Evolutionary conservation across 2,329 filamentous ascomycete species (phyloP).

Genomic region (Orbilia oligospora): DNA sequence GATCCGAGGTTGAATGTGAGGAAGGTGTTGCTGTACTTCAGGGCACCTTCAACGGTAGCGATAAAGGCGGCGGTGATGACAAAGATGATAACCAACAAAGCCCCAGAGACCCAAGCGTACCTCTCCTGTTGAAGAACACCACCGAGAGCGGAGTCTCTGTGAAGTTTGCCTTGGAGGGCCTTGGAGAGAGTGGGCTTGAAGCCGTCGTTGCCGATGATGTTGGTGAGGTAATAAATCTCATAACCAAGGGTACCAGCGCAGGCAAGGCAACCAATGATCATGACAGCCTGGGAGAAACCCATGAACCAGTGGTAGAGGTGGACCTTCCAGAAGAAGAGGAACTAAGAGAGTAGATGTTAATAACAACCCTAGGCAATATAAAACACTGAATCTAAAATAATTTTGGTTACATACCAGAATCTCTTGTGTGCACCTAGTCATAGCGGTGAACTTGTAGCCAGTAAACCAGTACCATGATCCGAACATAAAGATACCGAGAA

Average conservation of each 20-base stretch:
- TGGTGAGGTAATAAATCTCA: constrained; percentile 52
- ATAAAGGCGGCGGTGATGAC: constrained; percentile 54
- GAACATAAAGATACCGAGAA: constrained; percentile 58
- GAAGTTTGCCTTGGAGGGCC: constrained; percentile 48
- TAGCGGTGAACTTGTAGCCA: constrained; percentile 49
- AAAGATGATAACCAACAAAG: constrained; percentile 47
- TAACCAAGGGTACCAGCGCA: constrained; percentile 44
- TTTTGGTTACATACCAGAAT: constrained; percentile 44
- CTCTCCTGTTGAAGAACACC: constrained; percentile 58
- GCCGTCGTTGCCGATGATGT: constrained; percentile 46
- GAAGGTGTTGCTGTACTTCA: constrained; percentile 57
- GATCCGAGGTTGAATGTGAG: constrained; percentile 53
- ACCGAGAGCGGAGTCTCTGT: constrained; percentile 52
- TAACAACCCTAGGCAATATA: neutral
- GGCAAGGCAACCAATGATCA: constrained; percentile 51
- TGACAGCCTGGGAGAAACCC: constrained; percentile 52
- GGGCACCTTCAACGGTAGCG: constrained; percentile 44
- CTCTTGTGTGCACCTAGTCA: constrained; percentile 57
- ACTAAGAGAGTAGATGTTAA: constrained; percentile 28
- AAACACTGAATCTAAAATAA: neutral
- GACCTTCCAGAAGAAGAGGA: constrained; percentile 60
- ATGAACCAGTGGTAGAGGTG: constrained; percentile 61
- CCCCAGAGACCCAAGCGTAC: constrained; percentile 58
- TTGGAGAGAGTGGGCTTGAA: constrained; percentile 44
- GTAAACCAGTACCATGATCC: constrained; percentile 60